Evolutionary conservation across 2,329 filamentous ascomycete species (phyloP).

Genomic region (Ophiostoma sp.): DNA sequence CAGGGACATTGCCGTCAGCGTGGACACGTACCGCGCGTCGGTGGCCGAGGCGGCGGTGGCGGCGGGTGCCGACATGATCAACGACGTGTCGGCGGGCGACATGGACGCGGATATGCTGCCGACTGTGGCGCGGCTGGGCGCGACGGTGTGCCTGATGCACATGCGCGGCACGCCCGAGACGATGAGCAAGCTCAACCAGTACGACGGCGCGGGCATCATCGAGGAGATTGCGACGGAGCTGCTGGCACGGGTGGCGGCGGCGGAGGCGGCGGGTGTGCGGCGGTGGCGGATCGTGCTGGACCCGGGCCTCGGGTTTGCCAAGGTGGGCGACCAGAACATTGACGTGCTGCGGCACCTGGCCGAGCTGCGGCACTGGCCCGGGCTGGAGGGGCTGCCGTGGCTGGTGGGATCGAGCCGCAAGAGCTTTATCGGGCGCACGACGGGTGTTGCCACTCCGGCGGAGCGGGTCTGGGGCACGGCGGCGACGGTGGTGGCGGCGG

Average conservation of each 20-base stretch:
- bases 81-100: constrained; percentile 81
- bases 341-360: constrained; percentile 65
- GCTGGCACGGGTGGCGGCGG: constrained; percentile 61
- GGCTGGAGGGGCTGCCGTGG: constrained; percentile 72
- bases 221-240: constrained; percentile 63
- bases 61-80: constrained; percentile 86
- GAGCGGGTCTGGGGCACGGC: constrained; percentile 81
- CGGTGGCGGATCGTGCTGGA: constrained; percentile 95
- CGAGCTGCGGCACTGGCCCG: constrained; percentile 59
- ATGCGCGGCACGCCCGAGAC: constrained; percentile 84
- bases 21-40: constrained; percentile 85
- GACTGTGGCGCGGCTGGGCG: constrained; percentile 70
- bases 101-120: constrained; percentile 77
- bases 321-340: constrained; percentile 73
- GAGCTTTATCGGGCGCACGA: constrained; percentile 77
- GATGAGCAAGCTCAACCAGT: constrained; percentile 66
- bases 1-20: constrained; percentile 60
- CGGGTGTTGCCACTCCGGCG: constrained; percentile 64
- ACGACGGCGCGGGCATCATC: constrained; percentile 55
- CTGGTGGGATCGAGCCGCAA: constrained; percentile 85
- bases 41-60: constrained; percentile 72
- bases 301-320: constrained; percentile 91
- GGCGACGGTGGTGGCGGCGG: constrained; percentile 76
- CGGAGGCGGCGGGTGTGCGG: constrained; percentile 73
- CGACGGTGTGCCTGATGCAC: constrained; percentile 82